Conservation (phyloP, 148 eudicot genomes). For the Dianthus caryophyllus region DNA sequence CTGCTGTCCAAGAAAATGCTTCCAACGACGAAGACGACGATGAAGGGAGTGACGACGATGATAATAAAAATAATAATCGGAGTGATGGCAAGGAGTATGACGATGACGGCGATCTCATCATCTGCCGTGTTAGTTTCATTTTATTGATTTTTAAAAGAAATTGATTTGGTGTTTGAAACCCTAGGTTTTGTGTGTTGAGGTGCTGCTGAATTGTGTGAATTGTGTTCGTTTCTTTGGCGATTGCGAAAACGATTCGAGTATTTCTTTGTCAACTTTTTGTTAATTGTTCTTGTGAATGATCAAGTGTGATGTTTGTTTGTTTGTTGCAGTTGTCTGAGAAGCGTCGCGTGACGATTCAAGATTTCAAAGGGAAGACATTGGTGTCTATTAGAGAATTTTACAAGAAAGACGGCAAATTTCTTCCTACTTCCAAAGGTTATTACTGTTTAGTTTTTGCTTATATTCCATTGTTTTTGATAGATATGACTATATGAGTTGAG, state of each 20-base stretch:
- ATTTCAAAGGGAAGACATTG: constrained; percentile 78
- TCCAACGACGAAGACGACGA: constrained; percentile 33
- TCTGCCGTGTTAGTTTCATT: constrained; percentile 55
- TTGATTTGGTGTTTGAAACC: background rate
- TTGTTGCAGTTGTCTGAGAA: constrained; percentile 53
- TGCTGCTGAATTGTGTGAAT: too few species aligned
- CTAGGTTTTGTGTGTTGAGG: background rate
- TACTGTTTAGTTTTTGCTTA: background rate
- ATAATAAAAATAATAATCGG: constrained; percentile 25
- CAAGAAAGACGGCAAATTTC: constrained; percentile 70
- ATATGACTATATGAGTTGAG: too few species aligned
- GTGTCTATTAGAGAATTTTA: constrained; percentile 90
- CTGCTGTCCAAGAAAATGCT: constrained; percentile 25
- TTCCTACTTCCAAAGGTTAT: constrained; percentile 87
- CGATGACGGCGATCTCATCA: constrained; percentile 79
- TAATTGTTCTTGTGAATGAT: background rate
- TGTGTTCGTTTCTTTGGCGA: background rate
- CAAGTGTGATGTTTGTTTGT: background rate
- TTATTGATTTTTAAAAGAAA: background rate
- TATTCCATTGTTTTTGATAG: too few species aligned
- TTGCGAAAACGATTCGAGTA: too few species aligned
- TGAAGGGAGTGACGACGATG: constrained; percentile 32
- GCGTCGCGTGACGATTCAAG: constrained; percentile 79
- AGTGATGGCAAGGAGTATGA: constrained; percentile 59
- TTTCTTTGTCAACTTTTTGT: too few species aligned